phyloP scores from a whole-genome alignment of 805 yeast species.

The Candida montana region DNA sequence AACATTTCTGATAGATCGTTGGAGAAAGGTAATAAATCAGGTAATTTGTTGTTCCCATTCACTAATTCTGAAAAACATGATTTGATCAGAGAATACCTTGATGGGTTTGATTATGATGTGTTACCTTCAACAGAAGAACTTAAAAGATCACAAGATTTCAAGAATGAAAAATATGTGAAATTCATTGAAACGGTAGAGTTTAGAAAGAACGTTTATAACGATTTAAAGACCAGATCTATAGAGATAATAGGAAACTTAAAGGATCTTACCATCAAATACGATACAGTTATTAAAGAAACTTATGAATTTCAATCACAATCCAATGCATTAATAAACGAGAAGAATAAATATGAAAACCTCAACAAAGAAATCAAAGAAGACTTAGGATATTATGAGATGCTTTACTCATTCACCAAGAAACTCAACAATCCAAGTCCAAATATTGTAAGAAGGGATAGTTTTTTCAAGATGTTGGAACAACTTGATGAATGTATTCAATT shows the following conservation, averaged over 20 bases:
- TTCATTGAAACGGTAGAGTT: slow-evolving; percentile 29
- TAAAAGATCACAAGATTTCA: slow-evolving; percentile 34
- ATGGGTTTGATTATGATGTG: slow-evolving; percentile 38
- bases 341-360: slow-evolving; percentile 36
- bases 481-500: slow-evolving; percentile 67
- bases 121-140: slow-evolving; percentile 34
- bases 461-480: slow-evolving; percentile 46
- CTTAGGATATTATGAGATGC: slow-evolving; percentile 58
- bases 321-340: slow-evolving; percentile 41
- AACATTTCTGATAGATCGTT: neutral
- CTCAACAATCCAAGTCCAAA: slow-evolving; percentile 69
- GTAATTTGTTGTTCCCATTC: slow-evolving; percentile 17
- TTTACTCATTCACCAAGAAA: slow-evolving; percentile 63
- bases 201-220: slow-evolving; percentile 26
- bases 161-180: slow-evolving; percentile 25
- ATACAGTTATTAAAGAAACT: slow-evolving; percentile 57
- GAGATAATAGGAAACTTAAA: slow-evolving; percentile 40
- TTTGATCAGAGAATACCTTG: slow-evolving; percentile 32
- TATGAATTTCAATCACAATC: slow-evolving; percentile 57
- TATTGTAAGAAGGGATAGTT: slow-evolving; percentile 55
- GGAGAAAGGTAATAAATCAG: neutral
- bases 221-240: slow-evolving; percentile 43
- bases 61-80: slow-evolving; percentile 30
- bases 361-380: slow-evolving; percentile 41
- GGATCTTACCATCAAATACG: slow-evolving; percentile 45